A percentile compares a stretch with the other conserved stretches of the same genome.
These are phyloP conservation scores for Xerocomus spinulosus DNA, from an alignment of 768 basidiomycete species.

Conservation along the genomic window DNA sequence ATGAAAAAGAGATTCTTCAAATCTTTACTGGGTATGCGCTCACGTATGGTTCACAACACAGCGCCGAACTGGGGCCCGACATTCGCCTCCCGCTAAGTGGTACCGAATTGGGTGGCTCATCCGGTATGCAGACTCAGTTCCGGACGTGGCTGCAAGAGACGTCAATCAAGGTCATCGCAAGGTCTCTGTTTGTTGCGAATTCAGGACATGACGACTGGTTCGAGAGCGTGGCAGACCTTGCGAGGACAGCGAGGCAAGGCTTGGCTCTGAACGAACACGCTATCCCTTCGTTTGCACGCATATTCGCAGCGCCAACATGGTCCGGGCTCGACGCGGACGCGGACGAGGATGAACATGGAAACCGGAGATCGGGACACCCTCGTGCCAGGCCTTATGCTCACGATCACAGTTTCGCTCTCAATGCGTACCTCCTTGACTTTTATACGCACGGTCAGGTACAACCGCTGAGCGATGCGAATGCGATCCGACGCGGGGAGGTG, in stretches of 20 bases:
- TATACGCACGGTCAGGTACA: conserved; percentile 57
- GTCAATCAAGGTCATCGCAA: conserved; percentile 37
- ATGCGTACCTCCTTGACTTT: conserved; percentile 68
- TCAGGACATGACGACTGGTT: conserved; percentile 64
- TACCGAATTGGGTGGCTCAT: conserved; percentile 17
- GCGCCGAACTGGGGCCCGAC: conserved; percentile 39
- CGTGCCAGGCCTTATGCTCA: not conserved
- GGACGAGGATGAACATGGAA: not conserved
- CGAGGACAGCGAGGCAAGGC: conserved; percentile 46
- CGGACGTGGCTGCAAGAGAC: conserved; percentile 35
- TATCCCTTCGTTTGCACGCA: conserved; percentile 49
- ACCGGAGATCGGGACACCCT: not conserved
- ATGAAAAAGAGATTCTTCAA: conserved; percentile 46
- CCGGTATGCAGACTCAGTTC: conserved; percentile 26
- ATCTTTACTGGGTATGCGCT: conserved; percentile 56
- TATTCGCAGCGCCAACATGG: conserved; percentile 26
- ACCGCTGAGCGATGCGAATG: conserved; percentile 48
- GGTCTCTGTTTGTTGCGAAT: conserved; percentile 62
- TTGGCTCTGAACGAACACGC: conserved; percentile 55
- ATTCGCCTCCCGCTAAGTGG: conserved; percentile 46
- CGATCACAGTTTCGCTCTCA: conserved; percentile 35
- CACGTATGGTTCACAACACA: conserved; percentile 42
- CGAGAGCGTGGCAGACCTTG: conserved; percentile 46
- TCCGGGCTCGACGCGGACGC: not conserved
- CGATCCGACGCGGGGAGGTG: conserved; percentile 56